These are phyloP conservation scores for Podosphaera fusca DNA, from an alignment of 2,329 filamentous ascomycete species.

Conservation along the genomic window DNA sequence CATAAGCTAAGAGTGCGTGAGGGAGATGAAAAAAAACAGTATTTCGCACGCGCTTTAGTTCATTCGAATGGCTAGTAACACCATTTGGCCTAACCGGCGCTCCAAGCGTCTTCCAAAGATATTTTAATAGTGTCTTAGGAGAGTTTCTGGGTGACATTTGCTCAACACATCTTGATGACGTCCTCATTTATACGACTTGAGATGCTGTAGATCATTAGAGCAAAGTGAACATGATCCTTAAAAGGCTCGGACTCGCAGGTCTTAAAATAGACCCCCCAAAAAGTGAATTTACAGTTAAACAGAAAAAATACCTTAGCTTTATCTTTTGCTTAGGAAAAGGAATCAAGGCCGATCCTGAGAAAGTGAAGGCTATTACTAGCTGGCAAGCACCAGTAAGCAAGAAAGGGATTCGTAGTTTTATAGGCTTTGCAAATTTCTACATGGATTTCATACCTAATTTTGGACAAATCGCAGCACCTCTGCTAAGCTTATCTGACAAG, in stretches of 20 bases:
- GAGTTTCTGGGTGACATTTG: not conserved
- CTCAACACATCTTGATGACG: not conserved
- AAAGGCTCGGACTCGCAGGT: not conserved
- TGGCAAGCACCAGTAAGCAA: too few relatives aligned
- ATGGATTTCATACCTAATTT: too few relatives aligned
- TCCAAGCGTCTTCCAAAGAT: not conserved
- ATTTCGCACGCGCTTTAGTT: not conserved
- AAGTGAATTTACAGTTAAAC: not conserved
- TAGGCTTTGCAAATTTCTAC: too few relatives aligned
- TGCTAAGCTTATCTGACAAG: too few relatives aligned
- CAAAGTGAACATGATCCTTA: not conserved
- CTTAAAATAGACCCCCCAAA: not conserved
- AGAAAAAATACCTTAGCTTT: too few relatives aligned
- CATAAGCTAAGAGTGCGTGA: not conserved
- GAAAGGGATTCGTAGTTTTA: too few relatives aligned
- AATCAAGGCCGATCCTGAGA: too few relatives aligned
- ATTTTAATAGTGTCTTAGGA: not conserved
- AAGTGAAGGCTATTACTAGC: too few relatives aligned
- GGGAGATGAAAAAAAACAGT: not conserved
- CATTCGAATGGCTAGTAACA: not conserved
- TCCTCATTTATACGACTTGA: not conserved
- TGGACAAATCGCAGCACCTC: too few relatives aligned
- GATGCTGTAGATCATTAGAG: not conserved
- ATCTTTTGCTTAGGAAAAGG: too few relatives aligned
- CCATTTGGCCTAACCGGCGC: too few relatives aligned